These are phyloP conservation scores for Epichloe brachyelytri DNA, from an alignment of 2,329 filamentous ascomycete species.

Conservation along the genomic window DNA sequence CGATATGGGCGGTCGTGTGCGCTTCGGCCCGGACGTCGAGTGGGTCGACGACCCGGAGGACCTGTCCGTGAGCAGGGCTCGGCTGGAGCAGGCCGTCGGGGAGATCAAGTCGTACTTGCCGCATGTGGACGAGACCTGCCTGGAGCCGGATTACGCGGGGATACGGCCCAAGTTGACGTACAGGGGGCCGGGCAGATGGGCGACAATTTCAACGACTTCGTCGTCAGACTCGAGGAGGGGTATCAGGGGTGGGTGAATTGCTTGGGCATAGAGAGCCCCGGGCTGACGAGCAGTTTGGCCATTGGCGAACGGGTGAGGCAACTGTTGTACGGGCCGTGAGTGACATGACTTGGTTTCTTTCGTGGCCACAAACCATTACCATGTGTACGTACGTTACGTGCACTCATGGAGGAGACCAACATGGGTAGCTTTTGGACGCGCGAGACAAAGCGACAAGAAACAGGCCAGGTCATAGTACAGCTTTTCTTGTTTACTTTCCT, in stretches of 20 bases:
- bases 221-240: constrained; percentile 64
- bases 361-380: not conserved
- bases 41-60: constrained; percentile 68
- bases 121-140: constrained; percentile 47
- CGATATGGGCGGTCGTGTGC: constrained; percentile 70
- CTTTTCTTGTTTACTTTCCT: not conserved
- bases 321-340: constrained; percentile 29
- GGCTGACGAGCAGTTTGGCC: constrained; percentile 74
- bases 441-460: too few relatives aligned
- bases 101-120: constrained; percentile 77
- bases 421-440: too few relatives aligned
- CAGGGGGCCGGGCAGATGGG: constrained; percentile 46
- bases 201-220: constrained; percentile 71
- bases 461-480: too few relatives aligned
- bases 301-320: constrained; percentile 64
- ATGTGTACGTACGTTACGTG: not conserved
- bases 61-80: constrained; percentile 50
- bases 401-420: not conserved
- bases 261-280: constrained; percentile 85
- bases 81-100: constrained; percentile 52
- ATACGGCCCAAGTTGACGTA: constrained; percentile 72
- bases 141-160: constrained; percentile 78
- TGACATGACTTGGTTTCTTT: not conserved
- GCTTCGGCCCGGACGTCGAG: constrained; percentile 91
- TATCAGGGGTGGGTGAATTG: constrained; percentile 78